Conservation (phyloP, 2,329 filamentous ascomycete species). For the Neopestalotiopsis sp. region DNA sequence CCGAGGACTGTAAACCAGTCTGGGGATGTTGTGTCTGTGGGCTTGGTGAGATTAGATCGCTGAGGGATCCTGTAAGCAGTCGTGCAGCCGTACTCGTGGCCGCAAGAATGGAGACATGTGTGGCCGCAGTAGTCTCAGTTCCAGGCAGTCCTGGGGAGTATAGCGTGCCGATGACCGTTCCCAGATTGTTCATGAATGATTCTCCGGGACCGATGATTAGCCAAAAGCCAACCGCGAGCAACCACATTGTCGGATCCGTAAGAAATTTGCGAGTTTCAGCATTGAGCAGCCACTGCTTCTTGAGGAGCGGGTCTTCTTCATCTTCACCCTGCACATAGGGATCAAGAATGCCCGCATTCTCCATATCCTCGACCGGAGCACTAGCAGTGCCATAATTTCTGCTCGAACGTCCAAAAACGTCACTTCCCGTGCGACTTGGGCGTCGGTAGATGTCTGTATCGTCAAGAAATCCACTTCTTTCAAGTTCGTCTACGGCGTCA, state of each 20-base stretch:
- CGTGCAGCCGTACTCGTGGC: conserved; percentile 89
- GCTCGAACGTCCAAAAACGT: conserved; percentile 67
- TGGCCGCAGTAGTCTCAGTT: conserved; percentile 68
- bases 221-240: conserved; percentile 87
- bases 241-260: conserved; percentile 93
- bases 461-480: conserved; percentile 82
- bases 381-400: conserved; percentile 68
- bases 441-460: not conserved
- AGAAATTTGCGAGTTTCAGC: conserved; percentile 88
- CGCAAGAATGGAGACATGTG: conserved; percentile 91
- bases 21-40: conserved; percentile 65
- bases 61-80: conserved; percentile 86
- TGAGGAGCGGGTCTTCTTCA: conserved; percentile 59
- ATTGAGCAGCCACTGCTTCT: conserved; percentile 91
- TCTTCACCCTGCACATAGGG: conserved; percentile 41
- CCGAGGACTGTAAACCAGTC: conserved; percentile 39
- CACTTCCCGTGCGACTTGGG: conserved; percentile 56
- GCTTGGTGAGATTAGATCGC: conserved; percentile 80
- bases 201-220: conserved; percentile 95
- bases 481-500: conserved; percentile 87
- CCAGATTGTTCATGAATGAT: conserved; percentile 96
- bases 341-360: conserved; percentile 46
- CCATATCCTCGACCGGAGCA: conserved; percentile 45
- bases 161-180: conserved; percentile 88
- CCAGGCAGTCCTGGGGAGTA: conserved; percentile 61